These are phyloP conservation scores for Amanita subjunquillea DNA, from an alignment of 768 basidiomycete species.

Conservation along the genomic window DNA sequence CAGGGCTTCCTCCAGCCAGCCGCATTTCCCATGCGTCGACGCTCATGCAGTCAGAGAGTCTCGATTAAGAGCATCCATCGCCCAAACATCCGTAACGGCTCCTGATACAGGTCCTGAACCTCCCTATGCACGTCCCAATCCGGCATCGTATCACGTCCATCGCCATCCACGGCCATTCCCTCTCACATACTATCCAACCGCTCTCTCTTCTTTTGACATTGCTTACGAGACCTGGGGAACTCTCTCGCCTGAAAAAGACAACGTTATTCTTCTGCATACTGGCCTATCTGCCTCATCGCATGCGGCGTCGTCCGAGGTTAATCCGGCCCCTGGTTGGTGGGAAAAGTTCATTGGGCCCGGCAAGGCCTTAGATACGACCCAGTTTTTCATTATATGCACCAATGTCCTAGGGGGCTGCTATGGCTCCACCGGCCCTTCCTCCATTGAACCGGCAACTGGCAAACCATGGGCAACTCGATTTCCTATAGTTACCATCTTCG, in stretches of 20 bases:
- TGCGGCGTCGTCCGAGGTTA: conserved; percentile 71
- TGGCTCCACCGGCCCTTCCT: conserved; percentile 92
- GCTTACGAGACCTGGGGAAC: conserved; percentile 99
- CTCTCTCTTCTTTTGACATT: conserved; percentile 66
- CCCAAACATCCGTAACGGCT: conserved; percentile 13
- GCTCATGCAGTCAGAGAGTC: conserved; percentile 68
- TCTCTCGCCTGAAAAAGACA: conserved; percentile 66
- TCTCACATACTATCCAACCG: conserved; percentile 40
- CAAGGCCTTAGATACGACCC: conserved; percentile 85
- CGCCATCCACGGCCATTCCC: conserved; percentile 52
- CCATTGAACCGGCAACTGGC: conserved; percentile 57
- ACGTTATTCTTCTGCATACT: conserved; percentile 92
- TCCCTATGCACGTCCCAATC: conserved; percentile 71
- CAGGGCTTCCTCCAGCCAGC: conserved; percentile 10
- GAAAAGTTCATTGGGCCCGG: conserved; percentile 96
- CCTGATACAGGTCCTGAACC: conserved; percentile 66
- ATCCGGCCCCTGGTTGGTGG: conserved; percentile 93
- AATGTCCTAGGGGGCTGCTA: conserved; percentile 98
- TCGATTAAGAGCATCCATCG: conserved; percentile 24
- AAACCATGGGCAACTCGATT: conserved; percentile 82
- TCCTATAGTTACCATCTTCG: conserved; percentile 87
- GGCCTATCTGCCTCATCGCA: conserved; percentile 95
- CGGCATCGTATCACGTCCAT: conserved; percentile 62
- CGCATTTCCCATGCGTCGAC: conserved; percentile 70
- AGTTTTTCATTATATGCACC: conserved; percentile 90